Percentiles rank a stretch among this genome's conserved stretches.
Evolutionary conservation across 2,329 filamentous ascomycete species (phyloP).

Genomic region (Dichotomopilus funicola): DNA sequence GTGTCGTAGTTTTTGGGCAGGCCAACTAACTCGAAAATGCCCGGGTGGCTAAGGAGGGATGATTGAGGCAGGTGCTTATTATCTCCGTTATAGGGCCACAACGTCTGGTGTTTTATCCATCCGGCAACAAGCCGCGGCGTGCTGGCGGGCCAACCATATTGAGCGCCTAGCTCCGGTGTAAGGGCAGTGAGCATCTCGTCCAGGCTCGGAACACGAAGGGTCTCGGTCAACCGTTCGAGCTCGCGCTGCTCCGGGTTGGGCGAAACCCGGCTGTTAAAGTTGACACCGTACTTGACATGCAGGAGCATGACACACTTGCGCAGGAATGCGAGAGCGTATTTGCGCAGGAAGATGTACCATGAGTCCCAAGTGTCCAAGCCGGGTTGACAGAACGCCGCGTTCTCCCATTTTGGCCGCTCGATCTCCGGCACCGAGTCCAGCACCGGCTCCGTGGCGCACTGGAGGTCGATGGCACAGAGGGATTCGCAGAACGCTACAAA

Average conservation of each 20-base stretch:
- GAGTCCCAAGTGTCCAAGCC: constrained; percentile 47
- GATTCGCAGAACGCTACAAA: constrained; percentile 50
- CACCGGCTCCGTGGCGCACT: constrained; percentile 28
- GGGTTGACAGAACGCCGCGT: constrained; percentile 49
- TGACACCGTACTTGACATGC: constrained; percentile 80
- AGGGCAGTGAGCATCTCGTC: constrained; percentile 67
- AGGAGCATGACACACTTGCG: constrained; percentile 79
- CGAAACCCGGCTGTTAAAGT: constrained; percentile 68
- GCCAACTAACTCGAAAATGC: constrained; percentile 89
- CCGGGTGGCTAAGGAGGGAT: constrained; percentile 65
- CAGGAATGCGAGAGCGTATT: constrained; percentile 84
- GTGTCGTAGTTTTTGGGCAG: constrained; percentile 87
- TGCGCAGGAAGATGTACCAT: constrained; percentile 59
- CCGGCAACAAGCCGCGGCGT: constrained; percentile 47
- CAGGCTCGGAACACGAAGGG: constrained; percentile 69
- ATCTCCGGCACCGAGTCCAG: constrained; percentile 15
- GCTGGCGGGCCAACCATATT: constrained; percentile 44
- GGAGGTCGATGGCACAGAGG: constrained; percentile 41
- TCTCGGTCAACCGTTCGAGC: constrained; percentile 70
- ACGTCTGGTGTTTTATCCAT: constrained; percentile 66
- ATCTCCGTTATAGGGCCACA: constrained; percentile 28
- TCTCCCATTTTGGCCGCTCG: constrained; percentile 30
- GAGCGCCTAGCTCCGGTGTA: constrained; percentile 35
- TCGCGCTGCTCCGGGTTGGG: constrained; percentile 63
- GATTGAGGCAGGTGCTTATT: constrained; percentile 31